Percentiles rank a stretch among this genome's conserved stretches.
These are phyloP conservation scores for Wickerhamomyces tratensis DNA, from an alignment of 805 yeast species.

Conservation along the genomic window DNA sequence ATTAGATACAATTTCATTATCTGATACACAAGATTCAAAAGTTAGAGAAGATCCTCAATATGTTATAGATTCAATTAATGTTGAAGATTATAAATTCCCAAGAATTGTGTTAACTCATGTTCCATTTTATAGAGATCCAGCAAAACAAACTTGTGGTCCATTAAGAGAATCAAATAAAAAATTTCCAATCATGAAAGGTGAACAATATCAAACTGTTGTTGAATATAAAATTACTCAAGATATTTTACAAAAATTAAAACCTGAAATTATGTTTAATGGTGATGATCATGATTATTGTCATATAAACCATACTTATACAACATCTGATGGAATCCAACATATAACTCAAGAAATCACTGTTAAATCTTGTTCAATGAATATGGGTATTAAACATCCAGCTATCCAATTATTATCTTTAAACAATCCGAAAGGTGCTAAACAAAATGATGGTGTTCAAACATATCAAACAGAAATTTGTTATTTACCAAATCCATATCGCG, in stretches of 20 bases:
- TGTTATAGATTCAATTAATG: slow-evolving; percentile 36
- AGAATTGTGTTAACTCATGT: slow-evolving; percentile 76
- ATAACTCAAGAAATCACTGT: slow-evolving; percentile 71
- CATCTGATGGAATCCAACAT: slow-evolving; percentile 13
- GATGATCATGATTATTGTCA: slow-evolving; percentile 98
- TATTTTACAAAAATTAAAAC: slow-evolving; percentile 49
- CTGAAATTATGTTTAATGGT: slow-evolving; percentile 72
- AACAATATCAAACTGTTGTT: slow-evolving; percentile 87
- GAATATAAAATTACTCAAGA: slow-evolving; percentile 48
- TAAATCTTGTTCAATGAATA: slow-evolving; percentile 86
- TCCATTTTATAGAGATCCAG: slow-evolving; percentile 69
- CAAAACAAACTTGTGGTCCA: slow-evolving; percentile 61
- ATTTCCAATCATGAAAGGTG: slow-evolving; percentile 68
- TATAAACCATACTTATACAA: slow-evolving; percentile 37
- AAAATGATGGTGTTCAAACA: slow-evolving; percentile 11
- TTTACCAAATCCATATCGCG: slow-evolving; percentile 44
- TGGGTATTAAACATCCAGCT: slow-evolving; percentile 83
- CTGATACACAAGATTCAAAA: slow-evolving; percentile 40
- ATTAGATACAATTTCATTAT: slow-evolving; percentile 76
- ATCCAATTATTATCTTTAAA: slow-evolving; percentile 69
- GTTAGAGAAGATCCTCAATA: slow-evolving; percentile 37
- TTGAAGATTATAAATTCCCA: slow-evolving; percentile 29
- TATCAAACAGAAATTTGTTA: slow-evolving; percentile 42
- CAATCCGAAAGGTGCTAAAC: slow-evolving; percentile 25
- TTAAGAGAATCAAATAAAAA: slow-evolving; percentile 54